A percentile compares a stretch with the other conserved stretches of the same genome.
Conservation (phyloP, 2,329 filamentous ascomycete genomes). For the Calonectria multiphialidica region DNA sequence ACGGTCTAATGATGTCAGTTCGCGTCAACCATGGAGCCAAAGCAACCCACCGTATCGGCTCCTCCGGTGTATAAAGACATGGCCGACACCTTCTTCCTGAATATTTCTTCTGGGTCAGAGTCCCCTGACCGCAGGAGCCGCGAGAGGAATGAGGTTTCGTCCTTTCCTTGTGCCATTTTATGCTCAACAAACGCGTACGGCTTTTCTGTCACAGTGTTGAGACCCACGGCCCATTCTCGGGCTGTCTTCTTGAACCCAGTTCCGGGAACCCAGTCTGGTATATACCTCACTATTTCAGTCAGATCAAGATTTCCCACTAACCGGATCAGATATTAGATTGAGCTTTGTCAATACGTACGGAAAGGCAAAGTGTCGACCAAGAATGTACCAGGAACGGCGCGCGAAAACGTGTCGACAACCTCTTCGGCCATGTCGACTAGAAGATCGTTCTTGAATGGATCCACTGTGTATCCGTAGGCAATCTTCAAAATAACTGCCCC, state of each 20-base stretch:
- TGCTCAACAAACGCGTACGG: slow-evolving; percentile 34
- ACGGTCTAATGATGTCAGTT: slow-evolving; percentile 17
- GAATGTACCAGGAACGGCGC: slow-evolving; percentile 29
- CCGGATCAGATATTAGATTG: neutral
- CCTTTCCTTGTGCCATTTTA: slow-evolving; percentile 17
- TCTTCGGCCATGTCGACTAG: slow-evolving; percentile 32
- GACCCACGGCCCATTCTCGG: slow-evolving; percentile 19
- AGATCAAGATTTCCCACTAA: neutral
- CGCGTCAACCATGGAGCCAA: neutral
- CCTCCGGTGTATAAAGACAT: slow-evolving; percentile 34
- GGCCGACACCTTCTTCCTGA: slow-evolving; percentile 36
- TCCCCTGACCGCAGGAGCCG: slow-evolving; percentile 25
- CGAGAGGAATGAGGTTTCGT: slow-evolving; percentile 25
- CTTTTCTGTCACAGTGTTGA: slow-evolving; percentile 19
- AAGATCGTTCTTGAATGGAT: slow-evolving; percentile 28
- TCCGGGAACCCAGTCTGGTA: slow-evolving; percentile 35
- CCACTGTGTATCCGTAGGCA: slow-evolving; percentile 34
- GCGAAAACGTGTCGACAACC: slow-evolving; percentile 30
- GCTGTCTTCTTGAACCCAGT: slow-evolving; percentile 27
- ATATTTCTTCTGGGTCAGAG: slow-evolving; percentile 16
- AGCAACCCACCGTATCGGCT: slow-evolving; percentile 33
- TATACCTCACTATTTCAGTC: slow-evolving; percentile 24
- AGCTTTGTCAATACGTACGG: slow-evolving; percentile 12
- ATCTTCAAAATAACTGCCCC: slow-evolving; percentile 35
- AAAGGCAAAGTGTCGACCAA: slow-evolving; percentile 35